These are phyloP conservation scores for Dendrobium officinale DNA, from an alignment of 106 monocot genomes.

Conservation along the genomic window DNA sequence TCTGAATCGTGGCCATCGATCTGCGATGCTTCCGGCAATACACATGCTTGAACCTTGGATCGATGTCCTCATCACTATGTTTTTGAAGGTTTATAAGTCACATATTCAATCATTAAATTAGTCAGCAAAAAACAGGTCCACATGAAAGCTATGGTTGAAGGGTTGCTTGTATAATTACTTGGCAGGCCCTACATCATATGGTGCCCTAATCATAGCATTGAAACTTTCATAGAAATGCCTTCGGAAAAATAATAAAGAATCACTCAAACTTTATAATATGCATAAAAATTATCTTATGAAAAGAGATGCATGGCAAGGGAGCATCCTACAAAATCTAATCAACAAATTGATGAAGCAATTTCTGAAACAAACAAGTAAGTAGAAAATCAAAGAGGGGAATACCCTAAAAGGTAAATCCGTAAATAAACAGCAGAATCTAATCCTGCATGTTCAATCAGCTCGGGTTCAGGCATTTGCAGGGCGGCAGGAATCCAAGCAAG, in stretches of 20 bases:
- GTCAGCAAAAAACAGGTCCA: no score
- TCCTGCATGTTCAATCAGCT: conserved; percentile 68
- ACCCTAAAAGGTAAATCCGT: conserved; percentile 46
- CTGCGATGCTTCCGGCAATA: no score
- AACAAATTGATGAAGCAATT: not conserved
- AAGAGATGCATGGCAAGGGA: no score
- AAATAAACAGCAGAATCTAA: conserved; percentile 59
- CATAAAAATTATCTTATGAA: not conserved
- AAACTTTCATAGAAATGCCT: not conserved
- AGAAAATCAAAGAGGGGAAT: not conserved
- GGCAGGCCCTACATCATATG: not conserved
- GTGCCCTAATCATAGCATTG: not conserved
- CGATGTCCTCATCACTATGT: no score
- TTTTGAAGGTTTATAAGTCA: no score
- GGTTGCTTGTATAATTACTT: not conserved
- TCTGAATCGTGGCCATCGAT: no score
- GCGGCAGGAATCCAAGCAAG: conserved; percentile 58
- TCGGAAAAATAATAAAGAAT: not conserved
- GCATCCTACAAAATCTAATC: no score
- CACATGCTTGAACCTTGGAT: no score
- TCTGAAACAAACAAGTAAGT: not conserved
- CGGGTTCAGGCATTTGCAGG: conserved; percentile 67
- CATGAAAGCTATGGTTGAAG: no score
- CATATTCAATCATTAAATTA: no score
- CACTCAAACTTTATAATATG: not conserved